A percentile compares a stretch with the other conserved stretches of the same genome.
Evolutionary conservation across 805 yeast species (phyloP).

Genomic region (Scheffersomyces coipomensis): DNA sequence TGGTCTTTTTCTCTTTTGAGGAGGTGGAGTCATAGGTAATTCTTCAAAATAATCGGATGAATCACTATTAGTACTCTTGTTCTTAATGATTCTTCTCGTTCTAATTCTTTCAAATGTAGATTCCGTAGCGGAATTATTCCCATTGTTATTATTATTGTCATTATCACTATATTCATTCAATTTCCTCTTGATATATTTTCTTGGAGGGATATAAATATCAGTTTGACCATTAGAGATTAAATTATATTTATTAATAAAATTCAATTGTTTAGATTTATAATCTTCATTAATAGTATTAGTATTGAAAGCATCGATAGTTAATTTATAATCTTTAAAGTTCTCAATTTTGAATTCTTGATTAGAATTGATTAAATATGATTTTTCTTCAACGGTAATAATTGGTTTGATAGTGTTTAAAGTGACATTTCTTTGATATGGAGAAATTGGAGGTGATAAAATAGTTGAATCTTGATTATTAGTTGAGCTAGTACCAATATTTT

Average conservation of each 20-base stretch:
- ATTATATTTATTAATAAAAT: conserved; percentile 54
- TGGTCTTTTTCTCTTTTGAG: conserved; percentile 43
- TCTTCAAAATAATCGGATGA: conserved; percentile 2
- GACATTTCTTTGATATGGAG: conserved; percentile 33
- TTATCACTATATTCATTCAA: conserved; percentile 31
- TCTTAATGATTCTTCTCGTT: conserved; percentile 56
- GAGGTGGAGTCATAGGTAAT: conserved; percentile 12
- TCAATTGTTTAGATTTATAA: conserved; percentile 48
- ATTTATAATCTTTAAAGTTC: conserved; percentile 41
- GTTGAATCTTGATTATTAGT: background rate
- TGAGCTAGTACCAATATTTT: background rate
- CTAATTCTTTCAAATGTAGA: conserved; percentile 45
- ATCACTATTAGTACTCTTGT: conserved; percentile 18
- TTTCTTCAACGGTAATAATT: conserved; percentile 7
- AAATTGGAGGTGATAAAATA: conserved; percentile 48
- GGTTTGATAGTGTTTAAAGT: background rate
- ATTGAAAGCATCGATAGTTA: conserved; percentile 46
- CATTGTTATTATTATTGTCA: conserved; percentile 14
- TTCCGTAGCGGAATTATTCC: conserved; percentile 9
- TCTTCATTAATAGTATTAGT: conserved; percentile 34
- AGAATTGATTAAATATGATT: conserved; percentile 14
- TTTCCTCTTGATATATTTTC: conserved; percentile 13
- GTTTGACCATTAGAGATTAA: conserved; percentile 16
- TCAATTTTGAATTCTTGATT: conserved; percentile 48
- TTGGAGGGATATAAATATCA: conserved; percentile 4